phyloP scores from a whole-genome alignment of 2,329 filamentous ascomycete genomes.

The Microcyclospora pomicola region DNA sequence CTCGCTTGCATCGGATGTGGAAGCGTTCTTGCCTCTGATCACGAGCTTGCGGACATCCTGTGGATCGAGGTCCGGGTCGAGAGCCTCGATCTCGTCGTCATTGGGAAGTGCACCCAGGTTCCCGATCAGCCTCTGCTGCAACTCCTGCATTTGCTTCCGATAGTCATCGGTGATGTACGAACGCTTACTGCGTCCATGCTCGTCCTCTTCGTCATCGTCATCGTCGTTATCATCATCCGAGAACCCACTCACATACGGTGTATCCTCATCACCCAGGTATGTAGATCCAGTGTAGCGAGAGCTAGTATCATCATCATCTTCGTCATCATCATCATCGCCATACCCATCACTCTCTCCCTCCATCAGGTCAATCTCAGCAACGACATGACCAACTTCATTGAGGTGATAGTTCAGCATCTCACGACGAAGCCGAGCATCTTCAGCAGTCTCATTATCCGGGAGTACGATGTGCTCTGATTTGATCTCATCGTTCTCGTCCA shows the following conservation, averaged over 20 bases:
- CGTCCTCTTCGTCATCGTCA: constrained; percentile 57
- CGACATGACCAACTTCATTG: constrained; percentile 77
- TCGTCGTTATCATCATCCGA: constrained; percentile 54
- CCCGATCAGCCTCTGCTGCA: constrained; percentile 62
- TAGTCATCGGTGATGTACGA: constrained; percentile 60
- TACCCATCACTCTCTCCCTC: constrained; percentile 37
- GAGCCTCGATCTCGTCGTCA: constrained; percentile 19
- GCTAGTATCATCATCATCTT: constrained; percentile 33
- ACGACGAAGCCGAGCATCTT: constrained; percentile 65
- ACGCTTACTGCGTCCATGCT: constrained; percentile 58
- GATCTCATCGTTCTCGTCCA: constrained; percentile 30
- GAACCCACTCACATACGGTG: constrained; percentile 30
- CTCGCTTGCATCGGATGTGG: constrained; percentile 7
- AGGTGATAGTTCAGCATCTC: constrained; percentile 87
- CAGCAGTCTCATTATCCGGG: constrained; percentile 60
- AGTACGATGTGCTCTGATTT: constrained; percentile 39
- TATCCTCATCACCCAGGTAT: constrained; percentile 23
- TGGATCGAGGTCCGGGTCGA: constrained; percentile 30
- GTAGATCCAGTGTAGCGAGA: constrained; percentile 10
- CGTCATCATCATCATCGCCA: constrained; percentile 34
- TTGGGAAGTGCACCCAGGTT: constrained; percentile 41
- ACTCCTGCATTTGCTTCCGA: constrained; percentile 65
- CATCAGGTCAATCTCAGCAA: constrained; percentile 80
- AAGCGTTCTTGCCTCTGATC: constrained; percentile 22
- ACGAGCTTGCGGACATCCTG: constrained; percentile 46